Base-by-base conservation (phyloP, 148 eudicot genomes). In the Silene latifolia region DNA sequence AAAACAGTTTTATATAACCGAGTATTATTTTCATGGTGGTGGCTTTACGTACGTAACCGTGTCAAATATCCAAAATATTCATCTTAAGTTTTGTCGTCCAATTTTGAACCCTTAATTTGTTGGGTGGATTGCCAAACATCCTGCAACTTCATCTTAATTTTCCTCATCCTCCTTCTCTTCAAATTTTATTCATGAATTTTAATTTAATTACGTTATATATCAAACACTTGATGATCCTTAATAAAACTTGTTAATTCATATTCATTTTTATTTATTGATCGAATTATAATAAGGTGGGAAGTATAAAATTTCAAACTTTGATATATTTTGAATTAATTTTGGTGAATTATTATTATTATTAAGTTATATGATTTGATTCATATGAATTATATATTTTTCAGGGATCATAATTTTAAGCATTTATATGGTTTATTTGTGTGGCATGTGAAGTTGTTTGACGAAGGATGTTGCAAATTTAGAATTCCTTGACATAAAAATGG, bases 401-500 rank as follows among this genome's bases (percentile, higher is more conserved):
- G 64, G 64, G 29, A 60, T 60, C 64, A 60, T 20, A 8, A 20
- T 60, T n/a, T 20, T 18, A 2, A 18, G 3, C 4, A 2, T 51
- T 51, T 51, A 14, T 51, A 51, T 39, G 44, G 44, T 39, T 51
- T 4, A 51, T 59, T 59, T 7, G 14, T 51, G 18, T 51, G 17
- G 56, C 12, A 13, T 21, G 24, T 19, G 64, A 24, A 8, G 19
- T 74, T 4, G 8, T 74, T 25, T 18, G 51, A 59, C 67, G 67
- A 66, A n/a, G 59, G 68, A 60, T 57, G 72, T 67, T 70, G 29
- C 25, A 29, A 58, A 25, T 46, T 73, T 59, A 39, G 46, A 69
- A 58, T 72, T 73, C 9, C 35, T 20, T 46, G 13, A 60, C 5
- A 27, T n/a, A 47, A 73, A 79, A 17, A 79, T 79, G 81, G 77